A percentile compares a stretch with the other conserved stretches of the same genome.
These are phyloP conservation scores for Sclerotinia sclerotiorum DNA, from an alignment of 2,329 filamentous ascomycete genomes.

Conservation along the genomic window DNA sequence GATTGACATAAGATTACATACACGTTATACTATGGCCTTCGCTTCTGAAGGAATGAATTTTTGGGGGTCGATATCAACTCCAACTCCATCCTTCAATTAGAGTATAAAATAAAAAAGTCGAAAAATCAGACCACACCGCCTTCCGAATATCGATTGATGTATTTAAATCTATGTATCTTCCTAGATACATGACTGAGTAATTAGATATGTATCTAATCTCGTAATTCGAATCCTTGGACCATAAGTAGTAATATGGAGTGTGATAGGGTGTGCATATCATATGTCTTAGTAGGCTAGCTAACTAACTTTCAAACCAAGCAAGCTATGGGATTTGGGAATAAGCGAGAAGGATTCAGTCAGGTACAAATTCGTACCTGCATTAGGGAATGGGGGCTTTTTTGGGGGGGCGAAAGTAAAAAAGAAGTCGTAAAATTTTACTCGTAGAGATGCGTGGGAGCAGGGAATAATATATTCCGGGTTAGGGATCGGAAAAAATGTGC, in stretches of 20 bases:
- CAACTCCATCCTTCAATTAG: no score
- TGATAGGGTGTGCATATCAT: neutral
- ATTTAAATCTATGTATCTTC: no score
- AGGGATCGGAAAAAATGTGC: neutral
- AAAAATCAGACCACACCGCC: neutral
- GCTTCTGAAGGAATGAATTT: neutral
- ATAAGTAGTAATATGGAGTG: neutral
- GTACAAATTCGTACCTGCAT: neutral
- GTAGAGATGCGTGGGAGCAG: neutral
- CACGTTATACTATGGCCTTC: neutral
- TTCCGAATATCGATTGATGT: neutral
- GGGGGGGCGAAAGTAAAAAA: neutral
- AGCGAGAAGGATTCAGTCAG: conserved; percentile 6
- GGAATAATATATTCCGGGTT: neutral
- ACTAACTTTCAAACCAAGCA: neutral
- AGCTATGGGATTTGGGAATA: neutral
- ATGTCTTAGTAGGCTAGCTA: neutral
- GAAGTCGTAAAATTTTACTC: neutral
- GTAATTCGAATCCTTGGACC: neutral
- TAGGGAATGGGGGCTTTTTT: neutral
- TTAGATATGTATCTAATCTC: neutral
- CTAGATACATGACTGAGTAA: no score
- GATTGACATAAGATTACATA: no score
- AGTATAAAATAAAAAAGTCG: no score
- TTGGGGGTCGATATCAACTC: no score